These are phyloP conservation scores for Trichophyton mentagrophytes DNA, from an alignment of 2,329 filamentous ascomycete genomes.

Conservation along the genomic window DNA sequence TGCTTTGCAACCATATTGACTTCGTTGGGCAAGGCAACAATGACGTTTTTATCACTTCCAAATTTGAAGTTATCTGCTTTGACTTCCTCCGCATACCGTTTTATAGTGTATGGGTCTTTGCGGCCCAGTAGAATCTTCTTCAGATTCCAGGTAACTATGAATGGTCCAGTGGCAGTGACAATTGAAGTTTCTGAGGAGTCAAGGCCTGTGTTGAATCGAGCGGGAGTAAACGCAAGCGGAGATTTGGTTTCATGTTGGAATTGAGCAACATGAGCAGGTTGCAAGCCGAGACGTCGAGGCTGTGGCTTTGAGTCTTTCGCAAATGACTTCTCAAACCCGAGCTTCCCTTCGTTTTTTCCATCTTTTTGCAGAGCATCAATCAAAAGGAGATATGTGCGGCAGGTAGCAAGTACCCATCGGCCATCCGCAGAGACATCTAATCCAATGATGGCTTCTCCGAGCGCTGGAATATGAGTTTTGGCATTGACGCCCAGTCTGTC, in stretches of 20 bases:
- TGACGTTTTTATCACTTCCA: conserved; percentile 93
- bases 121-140: conserved; percentile 72
- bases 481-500: conserved; percentile 93
- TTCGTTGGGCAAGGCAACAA: conserved; percentile 90
- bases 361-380: conserved; percentile 83
- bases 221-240: conserved; percentile 74
- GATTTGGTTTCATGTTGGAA: conserved; percentile 93
- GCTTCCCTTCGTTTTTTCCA: conserved; percentile 92
- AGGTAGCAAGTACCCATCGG: conserved; percentile 88
- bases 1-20: conserved; percentile 94
- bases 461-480: conserved; percentile 89
- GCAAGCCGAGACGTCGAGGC: conserved; percentile 76
- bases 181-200: conserved; percentile 79
- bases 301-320: conserved; percentile 87
- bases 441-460: conserved; percentile 88
- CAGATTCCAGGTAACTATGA: conserved; percentile 91
- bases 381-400: conserved; percentile 83
- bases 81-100: conserved; percentile 87
- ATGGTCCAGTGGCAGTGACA: conserved; percentile 90
- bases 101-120: conserved; percentile 89
- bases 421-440: conserved; percentile 93
- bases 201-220: conserved; percentile 83
- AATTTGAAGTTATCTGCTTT: conserved; percentile 99
- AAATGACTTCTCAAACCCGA: conserved; percentile 93
- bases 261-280: conserved; percentile 85